Conservation (phyloP, 495 filamentous ascomycete genomes). For the Talaromyces adpressus region DNA sequence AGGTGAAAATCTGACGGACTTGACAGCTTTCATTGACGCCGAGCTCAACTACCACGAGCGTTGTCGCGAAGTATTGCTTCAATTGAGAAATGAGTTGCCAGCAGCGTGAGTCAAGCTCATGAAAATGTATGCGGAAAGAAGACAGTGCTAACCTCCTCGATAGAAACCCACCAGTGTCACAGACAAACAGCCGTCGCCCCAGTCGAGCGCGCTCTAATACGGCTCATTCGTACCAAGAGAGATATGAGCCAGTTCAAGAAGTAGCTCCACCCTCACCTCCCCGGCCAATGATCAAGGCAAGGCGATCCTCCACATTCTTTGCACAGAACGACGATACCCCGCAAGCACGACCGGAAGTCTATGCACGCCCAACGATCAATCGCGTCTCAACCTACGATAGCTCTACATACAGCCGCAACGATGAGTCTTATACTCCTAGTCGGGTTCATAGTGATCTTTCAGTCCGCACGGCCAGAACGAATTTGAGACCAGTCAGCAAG, state of each 20-base stretch:
- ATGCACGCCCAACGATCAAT: constrained; percentile 35
- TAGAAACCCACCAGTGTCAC: constrained; percentile 20
- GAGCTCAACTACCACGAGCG: constrained; percentile 89
- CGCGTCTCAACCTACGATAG: constrained; percentile 52
- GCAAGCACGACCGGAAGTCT: constrained; percentile 25
- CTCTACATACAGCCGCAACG: constrained; percentile 44
- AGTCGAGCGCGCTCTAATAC: constrained; percentile 54
- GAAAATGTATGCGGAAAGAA: not conserved
- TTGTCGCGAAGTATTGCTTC: constrained; percentile 68
- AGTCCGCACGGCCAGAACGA: constrained; percentile 33
- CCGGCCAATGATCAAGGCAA: constrained; percentile 59
- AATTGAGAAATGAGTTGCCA: constrained; percentile 64
- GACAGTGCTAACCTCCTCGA: constrained; percentile 21
- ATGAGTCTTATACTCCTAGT: constrained; percentile 41
- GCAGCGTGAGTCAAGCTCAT: constrained; percentile 40
- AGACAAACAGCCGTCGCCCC: constrained; percentile 27
- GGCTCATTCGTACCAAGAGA: constrained; percentile 52
- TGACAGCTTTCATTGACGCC: constrained; percentile 78
- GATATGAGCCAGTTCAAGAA: constrained; percentile 52
- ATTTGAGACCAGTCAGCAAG: constrained; percentile 33
- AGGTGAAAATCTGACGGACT: constrained; percentile 71
- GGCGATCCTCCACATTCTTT: constrained; percentile 27
- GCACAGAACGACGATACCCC: constrained; percentile 23
- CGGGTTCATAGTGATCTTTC: constrained; percentile 51
- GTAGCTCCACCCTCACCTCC: constrained; percentile 36